Base-by-base conservation (phyloP, 495 filamentous ascomycete genomes). In the Tuber melanosporum region DNA sequence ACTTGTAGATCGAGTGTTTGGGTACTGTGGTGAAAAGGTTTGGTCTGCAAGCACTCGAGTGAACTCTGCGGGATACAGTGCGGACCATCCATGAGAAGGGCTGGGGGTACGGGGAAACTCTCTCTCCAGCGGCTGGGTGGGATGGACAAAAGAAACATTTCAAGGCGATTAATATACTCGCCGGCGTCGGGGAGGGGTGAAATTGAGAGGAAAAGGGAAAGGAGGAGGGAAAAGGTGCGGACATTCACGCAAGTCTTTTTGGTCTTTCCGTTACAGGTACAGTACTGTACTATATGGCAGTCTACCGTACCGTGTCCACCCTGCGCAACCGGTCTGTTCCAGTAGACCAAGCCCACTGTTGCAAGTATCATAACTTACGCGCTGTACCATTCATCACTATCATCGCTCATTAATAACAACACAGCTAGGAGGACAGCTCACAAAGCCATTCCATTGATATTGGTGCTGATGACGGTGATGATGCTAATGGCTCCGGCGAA, bases 81-180 rank as follows among this genome's bases (percentile, higher is more conserved):
- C 72, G 44, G 71, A 43, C 72, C 44, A 69, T 73, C n/a, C 12
- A 26, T 62, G n/a, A 22, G 52, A n/a, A 26, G 26, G n/a, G 73
- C 52, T 39, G 44, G 45, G 49, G 73, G 76, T 72, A 76, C 72
- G 76, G 77, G 77, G 75, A 70, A 78, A 57, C 49, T 20, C 42
- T 43, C 46, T 49, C 42, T 8, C 22, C 10, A 26, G 66, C 71
- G 76, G 76, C 71, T 80, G 77, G 79, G 75, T 80, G 77, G 79
- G 75, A 73, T 70, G 22, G 44, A 76, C 57, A 79, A 73, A 75
- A 73, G 32, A 69, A 75, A 44, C n/a, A 62, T 66, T 36, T 19
- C 57, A 66, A 36, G 32, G 26, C 32, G 26, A 66, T 36, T 8
- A 66, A 17, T 17, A 10, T 19, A 26, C 57, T 36, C 57, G 26